phyloP scores from a whole-genome alignment of 768 basidiomycete genomes.

The Podaxis sp. region DNA sequence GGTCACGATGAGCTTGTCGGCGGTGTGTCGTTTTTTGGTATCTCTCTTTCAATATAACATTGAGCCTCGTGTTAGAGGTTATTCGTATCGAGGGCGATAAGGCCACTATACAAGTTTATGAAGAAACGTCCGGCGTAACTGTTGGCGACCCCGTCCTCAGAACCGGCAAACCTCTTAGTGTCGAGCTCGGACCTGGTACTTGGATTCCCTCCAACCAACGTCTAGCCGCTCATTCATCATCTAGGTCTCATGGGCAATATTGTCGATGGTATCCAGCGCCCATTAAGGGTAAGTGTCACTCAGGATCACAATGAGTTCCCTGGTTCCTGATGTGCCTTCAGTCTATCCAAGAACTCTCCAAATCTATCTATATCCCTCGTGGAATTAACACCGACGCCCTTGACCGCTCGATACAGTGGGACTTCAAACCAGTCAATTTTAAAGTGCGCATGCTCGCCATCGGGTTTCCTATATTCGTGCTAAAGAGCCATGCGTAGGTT shows the following conservation, averaged over 20 bases:
- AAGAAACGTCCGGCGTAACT: slow-evolving; percentile 98
- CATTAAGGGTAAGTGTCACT: slow-evolving; percentile 64
- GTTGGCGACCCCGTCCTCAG: slow-evolving; percentile 97
- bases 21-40: slow-evolving; percentile 50
- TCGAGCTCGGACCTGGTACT: slow-evolving; percentile 95
- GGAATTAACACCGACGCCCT: slow-evolving; percentile 98
- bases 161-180: slow-evolving; percentile 96
- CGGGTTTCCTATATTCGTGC: neutral
- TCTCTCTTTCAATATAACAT: neutral
- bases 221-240: neutral
- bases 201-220: slow-evolving; percentile 7
- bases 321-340: slow-evolving; percentile 25
- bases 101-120: slow-evolving; percentile 98
- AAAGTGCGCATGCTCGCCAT: slow-evolving; percentile 46
- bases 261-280: slow-evolving; percentile 95
- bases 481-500: slow-evolving; percentile 46
- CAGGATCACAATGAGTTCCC: slow-evolving; percentile 2
- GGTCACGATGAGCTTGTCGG: slow-evolving; percentile 98
- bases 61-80: slow-evolving; percentile 66
- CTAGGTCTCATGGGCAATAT: slow-evolving; percentile 99
- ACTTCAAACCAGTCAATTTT: slow-evolving; percentile 83
- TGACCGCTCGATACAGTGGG: slow-evolving; percentile 88
- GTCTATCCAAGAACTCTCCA: slow-evolving; percentile 94
- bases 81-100: slow-evolving; percentile 98
- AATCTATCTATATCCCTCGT: slow-evolving; percentile 99